Conservation (phyloP, 441 rosid genomes). For the Dalechampia spathulata region DNA sequence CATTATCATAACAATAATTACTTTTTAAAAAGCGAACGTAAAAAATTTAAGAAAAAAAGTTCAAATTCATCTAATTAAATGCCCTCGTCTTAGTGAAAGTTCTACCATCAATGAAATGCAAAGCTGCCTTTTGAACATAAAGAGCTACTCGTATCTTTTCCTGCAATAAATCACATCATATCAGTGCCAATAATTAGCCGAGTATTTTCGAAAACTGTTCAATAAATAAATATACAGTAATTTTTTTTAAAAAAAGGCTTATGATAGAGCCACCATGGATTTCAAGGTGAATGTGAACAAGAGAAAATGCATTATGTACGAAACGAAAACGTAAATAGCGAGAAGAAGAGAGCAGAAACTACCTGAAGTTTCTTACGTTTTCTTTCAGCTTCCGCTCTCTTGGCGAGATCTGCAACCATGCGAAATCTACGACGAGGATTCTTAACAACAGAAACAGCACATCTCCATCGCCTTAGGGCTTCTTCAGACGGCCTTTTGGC, state of each 20-base stretch:
- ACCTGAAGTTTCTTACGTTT: conserved; percentile 46
- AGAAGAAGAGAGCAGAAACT: not conserved
- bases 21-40: not conserved
- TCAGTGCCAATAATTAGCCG: not conserved
- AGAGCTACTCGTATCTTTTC: conserved; percentile 66
- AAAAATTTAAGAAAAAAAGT: not conserved
- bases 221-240: no score
- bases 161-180: conserved; percentile 22
- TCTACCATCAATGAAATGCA: conserved; percentile 63
- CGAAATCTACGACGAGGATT: conserved; percentile 81
- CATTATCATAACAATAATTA: conserved; percentile 8
- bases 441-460: conserved; percentile 58
- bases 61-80: not conserved
- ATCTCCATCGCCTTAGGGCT: conserved; percentile 65
- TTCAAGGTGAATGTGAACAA: no score
- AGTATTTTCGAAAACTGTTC: no score
- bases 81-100: no score
- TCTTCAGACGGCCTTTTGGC: conserved; percentile 60
- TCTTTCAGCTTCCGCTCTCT: conserved; percentile 45
- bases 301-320: no score
- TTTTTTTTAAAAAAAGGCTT: no score
- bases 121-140: conserved; percentile 62
- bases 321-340: not conserved
- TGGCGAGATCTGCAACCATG: conserved; percentile 57
- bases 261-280: no score